Evolutionary conservation across 805 yeast species (phyloP).

Genomic region (Phaffomyces opuntiae): DNA sequence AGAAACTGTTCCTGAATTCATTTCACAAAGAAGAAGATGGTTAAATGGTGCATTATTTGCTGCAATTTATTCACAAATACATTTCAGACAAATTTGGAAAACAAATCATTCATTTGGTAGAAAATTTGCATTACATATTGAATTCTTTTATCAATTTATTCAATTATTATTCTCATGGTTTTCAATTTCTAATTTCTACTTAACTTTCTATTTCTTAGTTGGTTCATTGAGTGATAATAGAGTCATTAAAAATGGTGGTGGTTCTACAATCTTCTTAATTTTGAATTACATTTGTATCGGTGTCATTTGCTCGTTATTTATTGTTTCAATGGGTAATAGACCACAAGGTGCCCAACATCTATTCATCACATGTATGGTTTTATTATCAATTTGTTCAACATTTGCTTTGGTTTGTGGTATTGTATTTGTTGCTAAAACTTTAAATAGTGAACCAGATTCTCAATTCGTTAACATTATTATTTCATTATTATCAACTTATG

Average conservation of each 20-base stretch:
- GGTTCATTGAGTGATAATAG: conserved; percentile 61
- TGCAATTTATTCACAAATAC: conserved; percentile 80
- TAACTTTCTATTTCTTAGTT: conserved; percentile 88
- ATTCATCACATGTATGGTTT: conserved; percentile 63
- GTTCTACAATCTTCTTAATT: conserved; percentile 74
- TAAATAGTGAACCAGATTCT: conserved; percentile 32
- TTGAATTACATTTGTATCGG: conserved; percentile 82
- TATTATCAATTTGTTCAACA: conserved; percentile 70
- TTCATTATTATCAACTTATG: conserved; percentile 85
- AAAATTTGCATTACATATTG: conserved; percentile 75
- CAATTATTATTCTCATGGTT: conserved; percentile 84
- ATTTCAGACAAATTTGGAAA: conserved; percentile 82
- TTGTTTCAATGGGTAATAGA: conserved; percentile 92
- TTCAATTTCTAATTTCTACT: conserved; percentile 83
- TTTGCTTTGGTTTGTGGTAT: conserved; percentile 81
- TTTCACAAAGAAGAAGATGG: conserved; percentile 97
- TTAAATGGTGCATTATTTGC: conserved; percentile 97
- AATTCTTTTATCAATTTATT: conserved; percentile 81
- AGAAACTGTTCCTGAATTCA: conserved; percentile 87
- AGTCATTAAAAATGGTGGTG: conserved; percentile 59
- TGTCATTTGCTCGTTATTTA: conserved; percentile 78
- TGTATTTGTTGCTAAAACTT: conserved; percentile 60
- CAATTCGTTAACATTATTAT: conserved; percentile 73
- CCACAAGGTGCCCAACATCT: conserved; percentile 91
- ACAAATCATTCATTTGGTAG: conserved; percentile 80